Evolutionary conservation across 1,284 basidiomycete species (phyloP).

Genomic region (Marasmius tenuissimus): DNA sequence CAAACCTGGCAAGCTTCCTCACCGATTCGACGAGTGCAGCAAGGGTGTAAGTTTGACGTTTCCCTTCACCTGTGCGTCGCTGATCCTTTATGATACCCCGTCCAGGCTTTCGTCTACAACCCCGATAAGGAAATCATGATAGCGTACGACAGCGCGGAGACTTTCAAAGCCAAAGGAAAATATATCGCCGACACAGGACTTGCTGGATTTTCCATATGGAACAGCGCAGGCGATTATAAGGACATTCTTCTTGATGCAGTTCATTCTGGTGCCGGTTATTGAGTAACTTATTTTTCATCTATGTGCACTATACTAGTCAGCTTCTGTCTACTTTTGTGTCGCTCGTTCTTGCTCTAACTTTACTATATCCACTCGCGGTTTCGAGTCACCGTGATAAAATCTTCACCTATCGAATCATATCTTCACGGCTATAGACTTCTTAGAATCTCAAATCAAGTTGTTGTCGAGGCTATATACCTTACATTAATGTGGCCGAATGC

Average conservation of each 20-base stretch:
- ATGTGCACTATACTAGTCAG: no score
- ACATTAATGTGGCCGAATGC: no score
- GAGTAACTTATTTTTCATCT: no score
- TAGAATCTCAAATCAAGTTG: no score
- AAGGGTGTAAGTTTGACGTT: conserved; percentile 46
- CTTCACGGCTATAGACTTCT: no score
- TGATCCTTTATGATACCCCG: background rate
- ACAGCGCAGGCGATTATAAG: conserved; percentile 51
- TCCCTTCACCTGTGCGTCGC: background rate
- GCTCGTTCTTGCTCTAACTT: no score
- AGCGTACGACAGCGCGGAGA: conserved; percentile 51
- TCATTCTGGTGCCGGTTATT: background rate
- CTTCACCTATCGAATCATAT: no score
- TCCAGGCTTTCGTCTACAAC: conserved; percentile 57
- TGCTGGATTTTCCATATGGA: conserved; percentile 59
- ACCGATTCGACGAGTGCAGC: conserved; percentile 51
- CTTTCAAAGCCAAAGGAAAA: conserved; percentile 47
- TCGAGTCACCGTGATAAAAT: no score
- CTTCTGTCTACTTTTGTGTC: no score
- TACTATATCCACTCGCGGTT: no score
- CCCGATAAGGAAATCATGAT: conserved; percentile 43
- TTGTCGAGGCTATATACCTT: no score
- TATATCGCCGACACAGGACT: conserved; percentile 41
- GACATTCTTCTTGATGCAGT: conserved; percentile 47
- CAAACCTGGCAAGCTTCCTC: conserved; percentile 33